Evolutionary conservation across 116 monocot genomes (phyloP).

Genomic region (Dioscorea cayenensis): DNA sequence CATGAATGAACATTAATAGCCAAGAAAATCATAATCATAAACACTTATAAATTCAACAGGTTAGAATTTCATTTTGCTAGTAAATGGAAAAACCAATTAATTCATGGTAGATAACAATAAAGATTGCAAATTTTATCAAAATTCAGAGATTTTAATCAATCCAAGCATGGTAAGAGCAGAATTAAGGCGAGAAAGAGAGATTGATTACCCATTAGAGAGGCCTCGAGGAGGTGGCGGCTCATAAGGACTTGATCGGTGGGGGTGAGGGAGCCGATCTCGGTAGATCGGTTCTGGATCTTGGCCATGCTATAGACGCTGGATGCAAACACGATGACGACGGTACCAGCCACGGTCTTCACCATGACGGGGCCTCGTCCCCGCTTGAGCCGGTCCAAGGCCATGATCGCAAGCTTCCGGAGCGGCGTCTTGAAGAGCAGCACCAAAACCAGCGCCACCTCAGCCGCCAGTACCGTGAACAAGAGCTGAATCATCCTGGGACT

Average conservation of each 20-base stretch:
- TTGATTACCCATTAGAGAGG: slow-evolving; percentile 52
- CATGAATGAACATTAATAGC: too few species aligned
- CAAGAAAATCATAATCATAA: too few species aligned
- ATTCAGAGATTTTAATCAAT: too few species aligned
- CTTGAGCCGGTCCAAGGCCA: slow-evolving; percentile 63
- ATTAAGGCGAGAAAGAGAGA: background rate
- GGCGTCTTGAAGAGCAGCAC: slow-evolving; percentile 61
- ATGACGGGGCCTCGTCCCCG: slow-evolving; percentile 63
- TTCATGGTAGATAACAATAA: too few species aligned
- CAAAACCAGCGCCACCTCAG: slow-evolving; percentile 44
- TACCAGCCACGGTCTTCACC: slow-evolving; percentile 53
- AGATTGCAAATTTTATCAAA: too few species aligned
- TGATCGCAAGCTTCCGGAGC: slow-evolving; percentile 43
- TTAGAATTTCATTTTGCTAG: too few species aligned
- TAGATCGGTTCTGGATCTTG: slow-evolving; percentile 36
- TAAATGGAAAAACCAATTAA: too few species aligned
- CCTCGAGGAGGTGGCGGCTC: slow-evolving; percentile 59
- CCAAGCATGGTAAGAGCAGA: too few species aligned
- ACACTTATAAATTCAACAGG: too few species aligned
- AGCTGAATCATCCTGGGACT: slow-evolving; percentile 72
- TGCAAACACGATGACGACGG: slow-evolving; percentile 39
- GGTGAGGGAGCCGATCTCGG: slow-evolving; percentile 22
- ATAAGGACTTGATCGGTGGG: slow-evolving; percentile 67
- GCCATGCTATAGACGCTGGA: slow-evolving; percentile 68
- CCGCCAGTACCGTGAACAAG: slow-evolving; percentile 46